phyloP scores from a whole-genome alignment of 2,329 filamentous ascomycete species.

The Fusarium pseudoanthophilum region DNA sequence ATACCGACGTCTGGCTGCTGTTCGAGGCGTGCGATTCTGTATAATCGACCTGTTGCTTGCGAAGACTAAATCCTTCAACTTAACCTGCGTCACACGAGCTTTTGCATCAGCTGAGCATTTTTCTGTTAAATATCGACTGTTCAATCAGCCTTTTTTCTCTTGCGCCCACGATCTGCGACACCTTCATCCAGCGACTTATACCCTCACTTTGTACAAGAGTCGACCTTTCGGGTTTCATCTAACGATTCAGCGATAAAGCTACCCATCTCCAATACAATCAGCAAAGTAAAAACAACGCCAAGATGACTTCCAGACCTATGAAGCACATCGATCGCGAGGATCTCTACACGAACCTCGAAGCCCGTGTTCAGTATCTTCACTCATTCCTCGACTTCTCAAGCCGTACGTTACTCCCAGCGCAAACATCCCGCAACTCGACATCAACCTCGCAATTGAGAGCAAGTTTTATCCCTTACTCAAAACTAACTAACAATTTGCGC shows the following conservation, averaged over 20 bases:
- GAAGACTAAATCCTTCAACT: slow-evolving; percentile 6
- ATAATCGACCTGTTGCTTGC: slow-evolving; percentile 14
- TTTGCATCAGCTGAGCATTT: neutral
- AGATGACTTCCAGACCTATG: slow-evolving; percentile 51
- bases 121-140: neutral
- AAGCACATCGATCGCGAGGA: slow-evolving; percentile 76
- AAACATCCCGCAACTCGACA: neutral
- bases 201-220: neutral
- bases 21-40: slow-evolving; percentile 9
- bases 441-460: neutral
- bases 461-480: neutral
- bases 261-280: no score
- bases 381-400: slow-evolving; percentile 80
- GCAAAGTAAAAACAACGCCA: slow-evolving; percentile 8
- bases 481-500: slow-evolving; percentile 11
- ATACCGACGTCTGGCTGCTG: slow-evolving; percentile 31
- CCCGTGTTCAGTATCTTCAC: slow-evolving; percentile 77
- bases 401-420: slow-evolving; percentile 58
- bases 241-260: neutral
- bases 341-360: slow-evolving; percentile 76
- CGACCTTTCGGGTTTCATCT: neutral
- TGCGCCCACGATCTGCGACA: neutral
- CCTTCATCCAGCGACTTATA: neutral
- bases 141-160: neutral
- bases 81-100: neutral